phyloP scores from a whole-genome alignment of 2,329 filamentous ascomycete species.

The Eutypa lata region DNA sequence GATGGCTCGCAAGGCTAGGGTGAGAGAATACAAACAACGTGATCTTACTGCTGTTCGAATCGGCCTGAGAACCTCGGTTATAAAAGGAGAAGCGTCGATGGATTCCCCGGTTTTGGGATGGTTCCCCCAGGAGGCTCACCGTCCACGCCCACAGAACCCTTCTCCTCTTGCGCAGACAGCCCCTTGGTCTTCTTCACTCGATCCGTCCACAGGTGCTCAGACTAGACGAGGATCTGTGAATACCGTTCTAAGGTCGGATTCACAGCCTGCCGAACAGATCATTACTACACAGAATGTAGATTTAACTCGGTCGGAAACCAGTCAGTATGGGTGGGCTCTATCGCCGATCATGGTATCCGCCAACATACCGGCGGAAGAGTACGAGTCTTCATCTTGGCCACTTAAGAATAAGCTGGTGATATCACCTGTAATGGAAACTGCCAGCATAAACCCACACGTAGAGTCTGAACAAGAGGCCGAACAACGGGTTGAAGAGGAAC shows the following conservation, averaged over 20 bases:
- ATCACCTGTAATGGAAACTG: background rate
- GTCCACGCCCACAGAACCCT: slow-evolving; percentile 1
- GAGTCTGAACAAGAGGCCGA: slow-evolving; percentile 7
- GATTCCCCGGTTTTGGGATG: slow-evolving; percentile 24
- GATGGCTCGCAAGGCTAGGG: slow-evolving; percentile 19
- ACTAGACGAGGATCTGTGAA: background rate
- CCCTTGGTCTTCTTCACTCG: slow-evolving; percentile 5
- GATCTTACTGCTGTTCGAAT: slow-evolving; percentile 17
- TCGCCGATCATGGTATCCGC: slow-evolving; percentile 26
- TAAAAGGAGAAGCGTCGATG: slow-evolving; percentile 4
- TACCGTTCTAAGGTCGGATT: background rate
- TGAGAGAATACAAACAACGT: slow-evolving; percentile 19
- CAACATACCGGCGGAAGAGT: background rate
- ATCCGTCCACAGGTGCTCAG: background rate
- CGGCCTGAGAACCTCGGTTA: slow-evolving; percentile 2
- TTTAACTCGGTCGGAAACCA: background rate
- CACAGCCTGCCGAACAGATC: background rate
- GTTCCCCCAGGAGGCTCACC: slow-evolving; percentile 11
- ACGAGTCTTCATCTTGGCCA: background rate
- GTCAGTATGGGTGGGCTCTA: slow-evolving; percentile 7
- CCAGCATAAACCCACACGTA: background rate
- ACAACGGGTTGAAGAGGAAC: background rate
- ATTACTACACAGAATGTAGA: background rate
- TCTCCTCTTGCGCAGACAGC: slow-evolving; percentile 4
- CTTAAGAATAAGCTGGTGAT: background rate